A percentile compares a stretch with the other conserved stretches of the same genome.
Evolutionary conservation across 495 filamentous ascomycete genomes (phyloP).

Genomic region (Hapsidospora chrysogenum): DNA sequence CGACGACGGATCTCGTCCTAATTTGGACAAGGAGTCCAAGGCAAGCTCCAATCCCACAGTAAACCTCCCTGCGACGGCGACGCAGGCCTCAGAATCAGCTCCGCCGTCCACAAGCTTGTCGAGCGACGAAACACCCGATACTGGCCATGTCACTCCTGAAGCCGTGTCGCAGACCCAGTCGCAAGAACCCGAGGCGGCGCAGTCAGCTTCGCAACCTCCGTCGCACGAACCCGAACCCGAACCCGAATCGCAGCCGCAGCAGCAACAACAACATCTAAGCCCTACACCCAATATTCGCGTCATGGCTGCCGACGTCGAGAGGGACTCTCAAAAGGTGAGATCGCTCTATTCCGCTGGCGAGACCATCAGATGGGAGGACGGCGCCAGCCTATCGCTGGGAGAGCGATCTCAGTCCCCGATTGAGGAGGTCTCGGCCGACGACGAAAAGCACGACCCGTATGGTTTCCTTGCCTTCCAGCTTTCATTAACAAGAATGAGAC

Average conservation of each 20-base stretch:
- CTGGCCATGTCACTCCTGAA: neutral
- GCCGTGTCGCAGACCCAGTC: neutral
- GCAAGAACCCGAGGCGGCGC: no score
- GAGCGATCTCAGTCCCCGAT: slow-evolving; percentile 8
- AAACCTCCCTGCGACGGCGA: neutral
- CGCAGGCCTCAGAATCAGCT: neutral
- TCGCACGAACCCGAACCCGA: neutral
- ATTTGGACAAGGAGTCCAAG: no score
- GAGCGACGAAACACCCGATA: neutral
- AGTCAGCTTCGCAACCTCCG: no score
- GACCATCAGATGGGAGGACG: slow-evolving; percentile 39
- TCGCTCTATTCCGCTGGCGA: slow-evolving; percentile 78
- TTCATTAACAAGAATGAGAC: neutral
- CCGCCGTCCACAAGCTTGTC: neutral
- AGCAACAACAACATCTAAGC: neutral
- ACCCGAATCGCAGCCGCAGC: neutral
- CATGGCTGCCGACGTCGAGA: slow-evolving; percentile 66
- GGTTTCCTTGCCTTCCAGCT: slow-evolving; percentile 17
- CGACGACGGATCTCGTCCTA: no score
- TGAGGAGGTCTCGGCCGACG: slow-evolving; percentile 30
- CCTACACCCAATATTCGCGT: slow-evolving; percentile 28
- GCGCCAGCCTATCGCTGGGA: slow-evolving; percentile 24
- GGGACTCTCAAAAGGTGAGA: slow-evolving; percentile 74
- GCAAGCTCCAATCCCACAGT: no score
- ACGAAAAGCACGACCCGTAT: slow-evolving; percentile 34